Conservation (phyloP, 768 basidiomycete species). For the Clathrus columnatus region DNA sequence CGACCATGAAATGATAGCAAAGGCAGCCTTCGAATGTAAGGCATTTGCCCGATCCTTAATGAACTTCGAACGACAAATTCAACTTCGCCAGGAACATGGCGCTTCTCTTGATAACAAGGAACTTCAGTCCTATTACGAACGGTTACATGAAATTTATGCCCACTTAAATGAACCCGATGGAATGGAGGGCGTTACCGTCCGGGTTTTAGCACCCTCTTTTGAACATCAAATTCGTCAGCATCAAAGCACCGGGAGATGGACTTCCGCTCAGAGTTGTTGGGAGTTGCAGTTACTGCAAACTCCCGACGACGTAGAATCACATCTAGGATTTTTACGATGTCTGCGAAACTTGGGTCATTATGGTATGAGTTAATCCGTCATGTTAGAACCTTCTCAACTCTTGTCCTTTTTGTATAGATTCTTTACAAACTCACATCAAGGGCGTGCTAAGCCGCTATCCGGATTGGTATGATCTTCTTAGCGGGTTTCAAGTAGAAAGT, state of each 20-base stretch:
- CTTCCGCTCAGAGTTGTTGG: conserved; percentile 98
- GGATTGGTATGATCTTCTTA: conserved; percentile 68
- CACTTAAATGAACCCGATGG: conserved; percentile 96
- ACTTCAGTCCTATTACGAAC: conserved; percentile 72
- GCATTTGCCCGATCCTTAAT: conserved; percentile 90
- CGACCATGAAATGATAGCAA: conserved; percentile 81
- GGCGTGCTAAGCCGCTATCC: conserved; percentile 83
- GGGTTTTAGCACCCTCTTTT: conserved; percentile 80
- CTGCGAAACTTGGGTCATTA: conserved; percentile 94
- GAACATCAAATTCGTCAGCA: conserved; percentile 97
- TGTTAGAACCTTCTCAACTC: not conserved
- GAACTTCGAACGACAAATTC: conserved; percentile 84
- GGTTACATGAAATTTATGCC: conserved; percentile 91
- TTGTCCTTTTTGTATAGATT: conserved; percentile 46
- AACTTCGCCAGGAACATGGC: conserved; percentile 33
- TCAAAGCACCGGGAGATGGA: conserved; percentile 95
- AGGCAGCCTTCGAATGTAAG: conserved; percentile 90
- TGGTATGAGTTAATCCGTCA: conserved; percentile 47
- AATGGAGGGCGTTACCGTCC: conserved; percentile 93
- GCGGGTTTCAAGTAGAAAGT: conserved; percentile 84
- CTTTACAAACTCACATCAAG: conserved; percentile 86
- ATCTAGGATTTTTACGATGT: conserved; percentile 84
- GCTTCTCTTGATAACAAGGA: conserved; percentile 35
- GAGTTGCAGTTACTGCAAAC: conserved; percentile 87
- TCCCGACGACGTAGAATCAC: conserved; percentile 82